Evolutionary conservation across 176 grass and related monocot genomes (phyloP).

Genomic region (Puccinellia tenuiflora): DNA sequence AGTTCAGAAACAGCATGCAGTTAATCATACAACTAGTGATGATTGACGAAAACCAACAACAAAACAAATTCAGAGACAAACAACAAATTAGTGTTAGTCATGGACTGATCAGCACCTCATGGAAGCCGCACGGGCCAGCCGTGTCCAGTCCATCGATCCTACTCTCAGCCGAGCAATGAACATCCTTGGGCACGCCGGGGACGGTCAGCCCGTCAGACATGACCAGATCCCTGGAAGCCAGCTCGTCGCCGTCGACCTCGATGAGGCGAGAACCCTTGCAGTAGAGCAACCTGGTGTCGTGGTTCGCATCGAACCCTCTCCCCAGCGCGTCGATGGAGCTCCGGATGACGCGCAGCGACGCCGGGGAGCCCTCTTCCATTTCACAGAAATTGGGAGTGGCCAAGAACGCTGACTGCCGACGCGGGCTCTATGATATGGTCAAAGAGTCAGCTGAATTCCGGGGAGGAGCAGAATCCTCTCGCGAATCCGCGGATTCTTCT

Average conservation of each 20-base stretch:
- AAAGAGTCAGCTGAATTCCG: not conserved
- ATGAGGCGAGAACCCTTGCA: constrained; percentile 51
- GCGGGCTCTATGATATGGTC: not conserved
- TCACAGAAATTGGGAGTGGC: not conserved
- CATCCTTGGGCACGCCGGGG: constrained; percentile 34
- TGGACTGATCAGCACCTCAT: constrained; percentile 22
- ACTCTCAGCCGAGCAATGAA: constrained; percentile 25
- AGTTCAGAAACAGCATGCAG: not conserved
- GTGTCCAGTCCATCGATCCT: constrained; percentile 19
- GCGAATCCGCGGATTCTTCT: not conserved
- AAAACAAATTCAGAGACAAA: not conserved
- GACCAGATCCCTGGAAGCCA: constrained; percentile 18
- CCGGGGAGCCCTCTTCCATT: constrained; percentile 44
- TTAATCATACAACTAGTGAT: not conserved
- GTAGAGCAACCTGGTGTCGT: constrained; percentile 52
- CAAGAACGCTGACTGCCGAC: not conserved
- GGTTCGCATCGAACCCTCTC: constrained; percentile 50
- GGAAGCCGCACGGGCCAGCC: constrained; percentile 37
- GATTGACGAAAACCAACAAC: not conserved
- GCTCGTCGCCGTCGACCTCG: constrained; percentile 38
- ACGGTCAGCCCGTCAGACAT: constrained; percentile 24
- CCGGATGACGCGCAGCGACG: constrained; percentile 27
- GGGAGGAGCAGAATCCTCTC: not conserved
- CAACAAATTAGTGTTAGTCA: not conserved
- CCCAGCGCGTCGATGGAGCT: constrained; percentile 42